A percentile compares a stretch with the other conserved stretches of the same genome.
Evolutionary conservation across 768 basidiomycete genomes (phyloP).

Genomic region (Lactarius vividus): DNA sequence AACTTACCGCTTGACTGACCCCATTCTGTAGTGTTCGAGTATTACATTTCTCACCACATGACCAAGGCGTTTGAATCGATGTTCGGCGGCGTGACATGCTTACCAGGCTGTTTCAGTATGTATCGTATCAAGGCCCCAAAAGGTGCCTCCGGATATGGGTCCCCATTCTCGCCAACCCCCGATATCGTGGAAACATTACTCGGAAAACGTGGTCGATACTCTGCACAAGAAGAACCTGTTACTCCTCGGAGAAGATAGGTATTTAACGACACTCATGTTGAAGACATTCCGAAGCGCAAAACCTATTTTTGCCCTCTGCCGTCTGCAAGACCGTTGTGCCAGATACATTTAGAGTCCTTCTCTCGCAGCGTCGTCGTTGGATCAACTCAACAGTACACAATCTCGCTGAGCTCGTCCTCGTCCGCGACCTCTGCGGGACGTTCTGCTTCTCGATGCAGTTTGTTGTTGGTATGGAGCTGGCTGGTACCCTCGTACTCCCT

Average conservation of each 20-base stretch:
- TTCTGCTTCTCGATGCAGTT: slow-evolving; percentile 99
- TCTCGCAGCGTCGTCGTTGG: slow-evolving; percentile 98
- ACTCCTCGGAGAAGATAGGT: slow-evolving; percentile 98
- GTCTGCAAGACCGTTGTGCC: slow-evolving; percentile 99
- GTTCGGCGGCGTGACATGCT: slow-evolving; percentile 99
- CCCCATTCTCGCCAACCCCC: slow-evolving; percentile 95
- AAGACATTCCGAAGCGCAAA: slow-evolving; percentile 99
- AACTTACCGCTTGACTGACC: background rate
- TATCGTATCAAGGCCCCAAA: slow-evolving; percentile 99
- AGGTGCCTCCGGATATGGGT: slow-evolving; percentile 96
- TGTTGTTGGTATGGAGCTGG: slow-evolving; percentile 96
- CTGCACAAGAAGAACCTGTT: slow-evolving; percentile 99
- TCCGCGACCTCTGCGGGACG: slow-evolving; percentile 97
- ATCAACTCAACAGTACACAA: slow-evolving; percentile 99
- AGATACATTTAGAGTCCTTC: slow-evolving; percentile 88
- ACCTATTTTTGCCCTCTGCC: slow-evolving; percentile 97
- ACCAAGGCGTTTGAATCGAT: slow-evolving; percentile 99
- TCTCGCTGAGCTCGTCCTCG: slow-evolving; percentile 88
- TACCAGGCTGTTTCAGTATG: slow-evolving; percentile 99
- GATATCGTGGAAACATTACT: slow-evolving; percentile 99
- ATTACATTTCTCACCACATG: slow-evolving; percentile 99
- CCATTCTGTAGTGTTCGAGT: slow-evolving; percentile 81
- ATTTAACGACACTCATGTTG: slow-evolving; percentile 93
- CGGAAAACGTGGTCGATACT: slow-evolving; percentile 98
- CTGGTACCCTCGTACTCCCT: slow-evolving; percentile 93